Evolutionary conservation across 495 filamentous ascomycete species (phyloP).

Genomic region (Penicillium silybi): DNA sequence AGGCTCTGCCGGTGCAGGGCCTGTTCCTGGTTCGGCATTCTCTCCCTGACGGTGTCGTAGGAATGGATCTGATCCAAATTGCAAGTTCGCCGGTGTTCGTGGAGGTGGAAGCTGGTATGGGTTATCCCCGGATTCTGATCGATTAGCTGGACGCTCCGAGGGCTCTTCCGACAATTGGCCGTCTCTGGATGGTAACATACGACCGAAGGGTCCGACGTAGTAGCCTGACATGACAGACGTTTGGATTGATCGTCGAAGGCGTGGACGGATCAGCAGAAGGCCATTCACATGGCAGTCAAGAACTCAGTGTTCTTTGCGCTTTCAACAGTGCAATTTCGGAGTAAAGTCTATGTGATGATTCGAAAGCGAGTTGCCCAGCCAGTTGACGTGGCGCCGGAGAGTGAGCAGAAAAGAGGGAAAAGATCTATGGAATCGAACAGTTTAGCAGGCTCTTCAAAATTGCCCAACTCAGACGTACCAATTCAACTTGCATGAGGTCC

Average conservation of each 20-base stretch:
- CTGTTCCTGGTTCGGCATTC: constrained; percentile 21
- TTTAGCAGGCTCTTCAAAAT: neutral
- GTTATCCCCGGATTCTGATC: constrained; percentile 32
- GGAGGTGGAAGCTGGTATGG: constrained; percentile 52
- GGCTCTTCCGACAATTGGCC: constrained; percentile 27
- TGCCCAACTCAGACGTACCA: constrained; percentile 2
- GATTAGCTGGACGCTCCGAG: constrained; percentile 32
- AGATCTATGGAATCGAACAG: neutral
- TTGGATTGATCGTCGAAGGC: neutral
- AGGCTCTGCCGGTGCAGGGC: constrained; percentile 10
- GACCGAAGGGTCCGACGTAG: constrained; percentile 47
- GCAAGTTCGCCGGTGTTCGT: constrained; percentile 35
- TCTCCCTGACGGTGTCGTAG: constrained; percentile 32
- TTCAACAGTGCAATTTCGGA: neutral
- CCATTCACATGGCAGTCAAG: constrained; percentile 7
- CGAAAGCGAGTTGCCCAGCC: neutral
- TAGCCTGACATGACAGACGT: constrained; percentile 37
- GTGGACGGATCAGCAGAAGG: neutral
- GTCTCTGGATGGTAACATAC: constrained; percentile 42
- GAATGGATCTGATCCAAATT: constrained; percentile 42
- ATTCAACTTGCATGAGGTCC: neutral
- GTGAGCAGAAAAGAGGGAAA: neutral
- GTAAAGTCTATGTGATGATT: neutral
- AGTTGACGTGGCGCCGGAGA: neutral
- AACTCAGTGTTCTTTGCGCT: neutral